Evolutionary conservation across 768 basidiomycete genomes (phyloP).

Genomic region (Rhizopogon salebrosus): DNA sequence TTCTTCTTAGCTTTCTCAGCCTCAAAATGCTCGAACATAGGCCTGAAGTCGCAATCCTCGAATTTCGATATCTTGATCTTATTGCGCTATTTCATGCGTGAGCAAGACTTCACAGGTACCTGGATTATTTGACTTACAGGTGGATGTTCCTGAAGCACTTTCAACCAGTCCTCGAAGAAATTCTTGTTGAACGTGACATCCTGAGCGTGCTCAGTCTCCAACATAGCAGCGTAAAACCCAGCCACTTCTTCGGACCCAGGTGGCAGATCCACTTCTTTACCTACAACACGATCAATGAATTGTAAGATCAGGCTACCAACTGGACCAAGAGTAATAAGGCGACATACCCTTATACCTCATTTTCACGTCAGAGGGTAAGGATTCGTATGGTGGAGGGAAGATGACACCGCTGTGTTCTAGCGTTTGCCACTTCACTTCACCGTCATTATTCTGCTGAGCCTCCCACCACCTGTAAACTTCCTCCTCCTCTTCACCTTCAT

Average conservation of each 20-base stretch:
- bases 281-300: constrained; percentile 36
- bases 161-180: constrained; percentile 90
- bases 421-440: constrained; percentile 87
- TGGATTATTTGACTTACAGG: constrained; percentile 52
- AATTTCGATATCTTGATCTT: constrained; percentile 72
- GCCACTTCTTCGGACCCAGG: constrained; percentile 94
- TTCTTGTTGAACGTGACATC: constrained; percentile 89
- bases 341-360: constrained; percentile 90
- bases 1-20: constrained; percentile 92
- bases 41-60: constrained; percentile 86
- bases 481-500: constrained; percentile 59
- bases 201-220: constrained; percentile 89
- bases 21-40: constrained; percentile 92
- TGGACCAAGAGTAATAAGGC: background rate
- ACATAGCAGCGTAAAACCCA: constrained; percentile 88
- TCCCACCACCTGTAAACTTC: constrained; percentile 89
- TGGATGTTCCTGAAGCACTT: constrained; percentile 71
- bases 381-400: constrained; percentile 93
- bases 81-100: constrained; percentile 44
- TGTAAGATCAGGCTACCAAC: constrained; percentile 4
- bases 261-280: constrained; percentile 72
- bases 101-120: constrained; percentile 2
- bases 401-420: constrained; percentile 91
- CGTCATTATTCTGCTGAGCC: constrained; percentile 63
- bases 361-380: constrained; percentile 76